Evolutionary conservation across 208 protist genomes (phyloP), one percentile per base, ranked within the genome.

Genomic region (Balamuthia mandrillaris): DNA sequence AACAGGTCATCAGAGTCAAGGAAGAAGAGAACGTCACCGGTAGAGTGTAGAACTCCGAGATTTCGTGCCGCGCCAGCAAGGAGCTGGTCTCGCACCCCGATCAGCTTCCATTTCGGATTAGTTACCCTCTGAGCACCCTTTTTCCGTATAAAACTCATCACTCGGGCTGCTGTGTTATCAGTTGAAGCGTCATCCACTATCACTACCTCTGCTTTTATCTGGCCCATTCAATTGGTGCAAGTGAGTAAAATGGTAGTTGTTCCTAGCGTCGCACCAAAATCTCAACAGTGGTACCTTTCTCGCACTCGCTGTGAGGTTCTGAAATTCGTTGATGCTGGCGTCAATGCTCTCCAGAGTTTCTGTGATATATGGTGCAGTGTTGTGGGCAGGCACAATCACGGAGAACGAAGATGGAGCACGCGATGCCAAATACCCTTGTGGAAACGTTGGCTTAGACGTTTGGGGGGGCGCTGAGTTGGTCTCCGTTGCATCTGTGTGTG

Each of bases 101-200:
- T 49, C 3, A 79, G 45, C 70, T 79, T 79, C 70, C 70, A 79
- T 21, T 18, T 79, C 0, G 70, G 42, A 37, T 42, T 79, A 21
- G 45, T 41, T 16, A 41, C 24, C 31, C 60, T 79, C 27, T 44
- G 70, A 16, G 6, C 37, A 31, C n/a, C 60, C 70, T 79, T 42
- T 18, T 60, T 24, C n/a, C 60, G 47, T 18, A 79, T 79, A 33
- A 79, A 79, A 3, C 47, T 16, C 70, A 79, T 60, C 5, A 79
- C 45, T 14, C 70, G 70, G 24, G 70, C 41, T 10, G 60, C 70
- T 14, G 70, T 79, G 33, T 79, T 79, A 18, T 79, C 70, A 1
- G 70, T 79, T 1, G 70, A 79, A 4, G 70, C 70, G 44, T 79
- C 70, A 14, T 79, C 70, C 21, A 79, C 70, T 6, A 79, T n/a